These are phyloP conservation scores for Paramecium bursaria DNA, from an alignment of 73 alveolate species.

Conservation along the genomic window DNA sequence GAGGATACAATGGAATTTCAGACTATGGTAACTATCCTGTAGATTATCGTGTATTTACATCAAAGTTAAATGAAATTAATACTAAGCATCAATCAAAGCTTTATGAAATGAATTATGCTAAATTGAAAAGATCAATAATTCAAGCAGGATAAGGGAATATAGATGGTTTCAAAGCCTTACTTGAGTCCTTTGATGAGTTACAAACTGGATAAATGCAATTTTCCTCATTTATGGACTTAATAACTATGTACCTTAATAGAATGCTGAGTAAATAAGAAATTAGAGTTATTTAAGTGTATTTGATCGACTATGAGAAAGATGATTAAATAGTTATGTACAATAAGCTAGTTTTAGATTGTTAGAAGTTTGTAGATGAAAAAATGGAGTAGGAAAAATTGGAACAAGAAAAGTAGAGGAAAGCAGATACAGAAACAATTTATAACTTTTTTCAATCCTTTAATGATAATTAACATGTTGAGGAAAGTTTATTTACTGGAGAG, in stretches of 20 bases:
- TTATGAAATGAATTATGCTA: neutral
- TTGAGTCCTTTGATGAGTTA: neutral
- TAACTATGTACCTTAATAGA: conserved; percentile 12
- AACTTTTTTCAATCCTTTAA: neutral
- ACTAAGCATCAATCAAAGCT: neutral
- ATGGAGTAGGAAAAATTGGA: neutral
- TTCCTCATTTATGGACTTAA: neutral
- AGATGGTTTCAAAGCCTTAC: neutral
- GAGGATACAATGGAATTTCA: conserved; percentile 5
- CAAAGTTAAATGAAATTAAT: neutral
- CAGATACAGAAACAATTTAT: neutral
- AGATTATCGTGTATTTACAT: neutral
- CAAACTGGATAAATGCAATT: neutral
- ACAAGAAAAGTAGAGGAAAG: neutral
- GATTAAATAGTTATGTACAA: conserved; percentile 11
- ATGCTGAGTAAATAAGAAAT: conserved; percentile 2
- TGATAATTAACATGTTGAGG: neutral
- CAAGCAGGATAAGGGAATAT: neutral
- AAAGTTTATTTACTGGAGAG: neutral
- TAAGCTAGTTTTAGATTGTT: conserved; percentile 3
- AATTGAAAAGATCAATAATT: neutral
- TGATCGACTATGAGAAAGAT: conserved; percentile 10
- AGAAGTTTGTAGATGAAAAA: conserved; percentile 1
- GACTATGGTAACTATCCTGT: conserved; percentile 26
- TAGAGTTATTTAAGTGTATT: neutral